phyloP scores from a whole-genome alignment of 2,329 filamentous ascomycete species.

The Apiospora hydei region DNA sequence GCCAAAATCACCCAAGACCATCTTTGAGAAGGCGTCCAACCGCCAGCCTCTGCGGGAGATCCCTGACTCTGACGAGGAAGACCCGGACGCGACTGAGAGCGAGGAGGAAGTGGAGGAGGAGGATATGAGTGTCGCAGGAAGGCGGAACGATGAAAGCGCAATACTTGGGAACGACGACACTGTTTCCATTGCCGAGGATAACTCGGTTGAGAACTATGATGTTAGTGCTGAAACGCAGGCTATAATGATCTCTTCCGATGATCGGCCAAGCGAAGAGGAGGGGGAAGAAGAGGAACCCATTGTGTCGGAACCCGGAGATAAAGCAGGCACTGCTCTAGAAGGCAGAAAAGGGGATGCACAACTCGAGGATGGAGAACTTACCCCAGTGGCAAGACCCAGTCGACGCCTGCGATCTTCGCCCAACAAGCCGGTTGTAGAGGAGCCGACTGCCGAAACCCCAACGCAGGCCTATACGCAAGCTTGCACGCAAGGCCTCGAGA shows the following conservation, averaged over 20 bases:
- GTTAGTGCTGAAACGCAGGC: constrained; percentile 36
- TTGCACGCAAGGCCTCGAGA: constrained; percentile 42
- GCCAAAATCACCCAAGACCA: constrained; percentile 41
- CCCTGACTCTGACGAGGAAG: constrained; percentile 36
- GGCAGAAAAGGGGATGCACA: neutral
- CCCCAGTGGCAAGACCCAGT: constrained; percentile 29
- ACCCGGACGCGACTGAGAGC: constrained; percentile 28
- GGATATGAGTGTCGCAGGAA: constrained; percentile 30
- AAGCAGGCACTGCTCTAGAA: neutral
- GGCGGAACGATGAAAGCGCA: constrained; percentile 25
- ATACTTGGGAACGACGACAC: constrained; percentile 16
- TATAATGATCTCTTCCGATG: constrained; percentile 30
- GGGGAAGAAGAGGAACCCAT: neutral
- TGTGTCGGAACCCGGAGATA: neutral
- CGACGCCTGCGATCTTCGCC: constrained; percentile 28
- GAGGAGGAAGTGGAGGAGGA: constrained; percentile 32
- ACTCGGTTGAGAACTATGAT: constrained; percentile 29
- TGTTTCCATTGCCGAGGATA: constrained; percentile 27
- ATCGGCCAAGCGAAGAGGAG: neutral
- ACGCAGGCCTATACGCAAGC: constrained; percentile 30
- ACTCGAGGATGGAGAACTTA: constrained; percentile 1
- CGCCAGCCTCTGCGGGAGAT: constrained; percentile 39
- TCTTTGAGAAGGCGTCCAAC: constrained; percentile 29
- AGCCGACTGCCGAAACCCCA: constrained; percentile 26
- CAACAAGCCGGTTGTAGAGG: constrained; percentile 21